Evolutionary conservation across 768 basidiomycete species (phyloP), one percentile per base, ranked within the genome.

Genomic region (Auriscalpium vulgare): DNA sequence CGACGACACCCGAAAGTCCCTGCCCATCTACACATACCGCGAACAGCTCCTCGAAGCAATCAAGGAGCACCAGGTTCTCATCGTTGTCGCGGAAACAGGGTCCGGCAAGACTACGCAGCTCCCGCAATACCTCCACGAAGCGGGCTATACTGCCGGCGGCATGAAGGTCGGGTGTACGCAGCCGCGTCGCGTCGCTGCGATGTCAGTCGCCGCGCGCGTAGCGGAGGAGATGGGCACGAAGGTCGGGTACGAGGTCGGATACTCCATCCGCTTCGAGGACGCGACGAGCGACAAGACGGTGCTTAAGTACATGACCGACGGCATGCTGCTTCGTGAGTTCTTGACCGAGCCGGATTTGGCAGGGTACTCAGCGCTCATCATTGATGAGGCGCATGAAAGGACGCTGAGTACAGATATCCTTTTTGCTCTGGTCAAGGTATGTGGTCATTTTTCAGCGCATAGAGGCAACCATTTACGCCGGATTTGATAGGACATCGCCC

Each of bases 231-330:
- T 98, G 87, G 97, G 95, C 8, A 89, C 86, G 3, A 89, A 97
- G 70, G 86, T 99, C 43, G 97, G 97, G 10, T 91, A 95, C 63
- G 95, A 98, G 73, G 97, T 99, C 50, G 97, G 97, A n/a, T 99
- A 99, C 71, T 95, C 95, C 37, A 99, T 99, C 63, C 91, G 97
- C 36, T 99, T 99, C 73, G 97, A 99, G 72, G 97, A 99, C 71
- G 97, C 94, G 70, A 99, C 97, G 17, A 97, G 92, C 75, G 94
- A 98, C 77, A 97, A 97, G 76, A 99, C 97, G 4, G 88, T 95
- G 46, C 77, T 99, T 66, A 98, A 99, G 72, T 99, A 99, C 72
- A 97, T 99, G 97, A 99, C 97, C 46, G 97, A 99, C 66, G 97
- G 97, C 37, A 98, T 99, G 97, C 78, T 99, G 29, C 74, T 98